Base-by-base conservation (phyloP, 176 grass and related monocot species). In the Cenchrus purpureus region DNA sequence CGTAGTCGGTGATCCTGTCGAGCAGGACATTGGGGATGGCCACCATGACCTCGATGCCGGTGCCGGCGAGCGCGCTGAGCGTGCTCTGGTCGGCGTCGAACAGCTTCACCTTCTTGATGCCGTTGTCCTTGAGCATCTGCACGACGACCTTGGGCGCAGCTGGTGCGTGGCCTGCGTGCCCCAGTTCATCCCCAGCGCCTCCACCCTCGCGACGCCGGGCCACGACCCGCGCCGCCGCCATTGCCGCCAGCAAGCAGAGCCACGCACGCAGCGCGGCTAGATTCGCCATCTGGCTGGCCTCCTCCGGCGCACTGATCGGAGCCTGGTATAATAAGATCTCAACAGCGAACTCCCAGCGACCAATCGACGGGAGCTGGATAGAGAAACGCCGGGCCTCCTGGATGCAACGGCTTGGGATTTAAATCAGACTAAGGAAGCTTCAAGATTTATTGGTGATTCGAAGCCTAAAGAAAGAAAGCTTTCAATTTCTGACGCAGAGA, bases 1-100 rank as follows among this genome's bases (percentile, higher is more conserved):
- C 70, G 55, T 91, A 78, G 86, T 93, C 91, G 20, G 72, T 97
- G 69, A 97, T 91, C 44, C 13, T 1, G 65, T 88, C 84, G n/a
- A 97, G 89, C 74, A 97, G 71, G 78, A 86, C 86, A 66, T 97
- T 97, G n/a, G 94, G 94, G 50, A 97, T 97, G 28, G 91, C 94
- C 11, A 97, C 77, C 94, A 97, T 97, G 53, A 93, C 94, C 89
- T 97, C 94, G 74, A 97, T 91, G 32, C 82, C 87, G 8, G 68
- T 75, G 48, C 89, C 94, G 10, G 94, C 94, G 75, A 97, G 87
- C 53, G 94, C 94, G 83, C 46, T 88, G 68, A 97, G 86, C 32
- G 94, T 90, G 3, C 4, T 62, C 52, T 57, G 31, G 88, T 97
- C 92, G 78, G 95, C 84, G 78, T 97, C 95, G 82, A 97, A 97